Evolutionary conservation across 345 rosid species (phyloP).

Genomic region (Bruguiera sexangula): DNA sequence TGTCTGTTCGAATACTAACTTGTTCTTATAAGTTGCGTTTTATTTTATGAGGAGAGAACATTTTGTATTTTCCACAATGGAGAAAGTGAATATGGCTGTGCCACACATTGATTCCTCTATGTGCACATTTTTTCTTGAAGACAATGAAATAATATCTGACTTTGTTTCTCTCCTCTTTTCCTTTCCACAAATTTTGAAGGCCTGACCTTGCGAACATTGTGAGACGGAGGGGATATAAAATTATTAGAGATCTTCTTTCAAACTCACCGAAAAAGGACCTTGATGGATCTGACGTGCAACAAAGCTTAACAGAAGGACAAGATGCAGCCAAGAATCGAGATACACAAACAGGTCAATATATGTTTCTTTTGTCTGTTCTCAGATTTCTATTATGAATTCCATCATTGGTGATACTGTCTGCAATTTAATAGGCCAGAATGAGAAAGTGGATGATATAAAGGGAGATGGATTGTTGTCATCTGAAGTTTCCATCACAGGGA

Average conservation of each 20-base stretch:
- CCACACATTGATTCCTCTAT: neutral
- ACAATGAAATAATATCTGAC: neutral
- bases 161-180: neutral
- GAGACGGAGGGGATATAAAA: slow-evolving; percentile 83
- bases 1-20: neutral
- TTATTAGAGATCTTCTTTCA: slow-evolving; percentile 55
- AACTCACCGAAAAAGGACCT: slow-evolving; percentile 29
- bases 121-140: neutral
- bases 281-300: slow-evolving; percentile 24
- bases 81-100: neutral
- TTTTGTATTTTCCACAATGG: neutral
- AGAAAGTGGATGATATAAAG: slow-evolving; percentile 20
- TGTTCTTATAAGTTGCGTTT: neutral
- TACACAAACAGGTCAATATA: slow-evolving; percentile 41
- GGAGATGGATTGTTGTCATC: slow-evolving; percentile 23
- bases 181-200: slow-evolving; percentile 31
- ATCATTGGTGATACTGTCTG: slow-evolving; percentile 13
- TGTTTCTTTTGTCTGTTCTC: slow-evolving; percentile 4
- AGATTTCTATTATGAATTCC: slow-evolving; percentile 7
- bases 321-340: slow-evolving; percentile 16
- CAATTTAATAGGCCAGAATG: slow-evolving; percentile 41
- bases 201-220: slow-evolving; percentile 83
- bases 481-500: slow-evolving; percentile 10
- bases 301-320: slow-evolving; percentile 16
- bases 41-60: neutral